phyloP scores from a whole-genome alignment of 768 basidiomycete genomes.

The Leucocoprinus birnbaumii region DNA sequence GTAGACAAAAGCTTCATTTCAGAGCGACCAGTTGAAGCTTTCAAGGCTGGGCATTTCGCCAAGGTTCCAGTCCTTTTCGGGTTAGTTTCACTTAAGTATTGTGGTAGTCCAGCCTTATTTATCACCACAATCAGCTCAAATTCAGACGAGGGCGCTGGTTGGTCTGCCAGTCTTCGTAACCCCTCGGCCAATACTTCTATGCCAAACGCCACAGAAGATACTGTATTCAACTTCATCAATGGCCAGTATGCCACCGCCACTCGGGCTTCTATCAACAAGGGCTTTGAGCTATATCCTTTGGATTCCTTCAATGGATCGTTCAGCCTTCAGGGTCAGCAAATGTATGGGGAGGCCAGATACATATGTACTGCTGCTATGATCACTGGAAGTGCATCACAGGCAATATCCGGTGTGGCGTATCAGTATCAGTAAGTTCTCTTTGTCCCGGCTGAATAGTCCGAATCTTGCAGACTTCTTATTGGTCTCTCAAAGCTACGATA shows the following conservation, averaged over 20 bases:
- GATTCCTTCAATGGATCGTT: constrained; percentile 28
- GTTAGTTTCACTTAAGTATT: neutral
- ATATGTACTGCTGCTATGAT: constrained; percentile 40
- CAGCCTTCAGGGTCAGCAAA: constrained; percentile 38
- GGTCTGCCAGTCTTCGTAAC: constrained; percentile 32
- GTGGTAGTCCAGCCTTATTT: neutral
- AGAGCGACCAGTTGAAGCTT: constrained; percentile 36
- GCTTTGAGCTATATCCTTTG: constrained; percentile 33
- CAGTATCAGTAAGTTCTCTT: constrained; percentile 33
- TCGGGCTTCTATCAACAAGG: constrained; percentile 24
- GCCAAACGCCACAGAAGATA: constrained; percentile 33
- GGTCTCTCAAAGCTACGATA: constrained; percentile 29
- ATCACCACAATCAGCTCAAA: constrained; percentile 23
- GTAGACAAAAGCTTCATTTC: constrained; percentile 31
- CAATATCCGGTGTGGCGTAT: constrained; percentile 17
- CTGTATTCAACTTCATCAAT: constrained; percentile 37
- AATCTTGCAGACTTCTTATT: no score
- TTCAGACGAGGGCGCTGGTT: constrained; percentile 38
- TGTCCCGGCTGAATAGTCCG: no score
- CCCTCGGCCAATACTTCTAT: constrained; percentile 36
- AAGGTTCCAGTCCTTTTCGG: constrained; percentile 39
- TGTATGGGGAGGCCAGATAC: constrained; percentile 43
- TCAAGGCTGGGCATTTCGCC: constrained; percentile 32
- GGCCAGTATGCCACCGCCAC: constrained; percentile 36
- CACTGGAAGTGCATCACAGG: constrained; percentile 19